Percentiles rank a stretch among this genome's conserved stretches.
These are phyloP conservation scores for Heliamphora exappendiculata DNA, from an alignment of 148 eudicot genomes.

Conservation along the genomic window DNA sequence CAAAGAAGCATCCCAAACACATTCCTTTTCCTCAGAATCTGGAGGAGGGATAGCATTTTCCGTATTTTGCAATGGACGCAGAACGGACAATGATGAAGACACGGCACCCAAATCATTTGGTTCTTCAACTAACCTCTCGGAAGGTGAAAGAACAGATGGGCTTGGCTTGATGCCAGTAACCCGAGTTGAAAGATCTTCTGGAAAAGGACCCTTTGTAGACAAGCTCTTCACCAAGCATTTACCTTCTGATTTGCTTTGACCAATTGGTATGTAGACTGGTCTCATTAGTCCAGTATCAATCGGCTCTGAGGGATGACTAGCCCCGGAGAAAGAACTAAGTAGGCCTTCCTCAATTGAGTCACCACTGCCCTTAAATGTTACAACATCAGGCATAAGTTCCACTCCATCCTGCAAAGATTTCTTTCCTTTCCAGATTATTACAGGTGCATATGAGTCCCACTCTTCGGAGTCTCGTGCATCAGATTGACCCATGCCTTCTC, in stretches of 20 bases:
- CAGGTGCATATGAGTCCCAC: conserved; percentile 35
- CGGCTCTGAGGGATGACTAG: conserved; percentile 82
- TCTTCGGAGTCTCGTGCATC: conserved; percentile 23
- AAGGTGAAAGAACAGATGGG: conserved; percentile 32
- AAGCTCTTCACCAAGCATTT: conserved; percentile 54
- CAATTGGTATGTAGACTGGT: conserved; percentile 57
- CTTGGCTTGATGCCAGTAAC: conserved; percentile 43
- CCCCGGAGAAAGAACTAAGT: conserved; percentile 55
- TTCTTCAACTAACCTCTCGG: conserved; percentile 48
- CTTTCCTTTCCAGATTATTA: conserved; percentile 51
- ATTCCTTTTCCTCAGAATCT: conserved; percentile 68
- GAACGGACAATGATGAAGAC: conserved; percentile 33
- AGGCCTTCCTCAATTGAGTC: conserved; percentile 53
- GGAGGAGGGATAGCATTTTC: conserved; percentile 34
- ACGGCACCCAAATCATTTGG: conserved; percentile 30
- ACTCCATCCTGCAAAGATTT: conserved; percentile 37
- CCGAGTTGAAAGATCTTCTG: conserved; percentile 54
- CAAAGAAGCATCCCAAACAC: conserved; percentile 85
- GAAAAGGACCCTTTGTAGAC: conserved; percentile 65
- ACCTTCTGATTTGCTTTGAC: conserved; percentile 46
- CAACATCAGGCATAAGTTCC: conserved; percentile 47
- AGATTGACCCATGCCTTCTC: conserved; percentile 32
- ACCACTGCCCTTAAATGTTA: conserved; percentile 40
- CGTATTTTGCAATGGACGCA: conserved; percentile 48
- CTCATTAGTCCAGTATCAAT: conserved; percentile 59